Conservation (phyloP, 192 early-diverging fungal genomes). For the Lobosporangium transversale region DNA sequence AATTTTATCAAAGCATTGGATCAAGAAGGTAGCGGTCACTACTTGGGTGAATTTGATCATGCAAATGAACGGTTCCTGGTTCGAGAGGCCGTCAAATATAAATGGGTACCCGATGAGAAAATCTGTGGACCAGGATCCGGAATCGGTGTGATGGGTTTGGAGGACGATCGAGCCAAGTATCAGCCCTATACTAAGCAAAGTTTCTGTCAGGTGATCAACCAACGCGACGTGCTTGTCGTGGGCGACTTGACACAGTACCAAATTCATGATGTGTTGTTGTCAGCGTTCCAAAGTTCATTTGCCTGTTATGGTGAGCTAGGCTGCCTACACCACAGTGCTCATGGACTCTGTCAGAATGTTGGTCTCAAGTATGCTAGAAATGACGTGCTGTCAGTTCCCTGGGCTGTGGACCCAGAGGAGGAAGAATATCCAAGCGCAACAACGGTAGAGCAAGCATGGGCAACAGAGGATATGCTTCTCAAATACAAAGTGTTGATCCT, state of each 20-base stretch:
- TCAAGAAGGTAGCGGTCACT: conserved; percentile 40
- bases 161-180: conserved; percentile 25
- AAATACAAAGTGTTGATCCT: conserved; percentile 55
- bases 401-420: conserved; percentile 39
- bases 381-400: conserved; percentile 58
- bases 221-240: conserved; percentile 55
- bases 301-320: conserved; percentile 65
- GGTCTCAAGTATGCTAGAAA: conserved; percentile 58
- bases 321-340: conserved; percentile 55
- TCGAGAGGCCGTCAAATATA: conserved; percentile 40
- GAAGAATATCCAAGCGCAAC: conserved; percentile 40
- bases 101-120: conserved; percentile 32
- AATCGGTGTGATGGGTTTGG: conserved; percentile 32
- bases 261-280: conserved; percentile 62
- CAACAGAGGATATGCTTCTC: conserved; percentile 13
- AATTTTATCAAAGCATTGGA: conserved; percentile 42
- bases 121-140: conserved; percentile 32
- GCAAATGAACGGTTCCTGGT: conserved; percentile 21
- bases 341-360: conserved; percentile 26
- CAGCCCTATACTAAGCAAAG: conserved; percentile 22
- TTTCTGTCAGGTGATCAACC: conserved; percentile 53
- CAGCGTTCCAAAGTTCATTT: conserved; percentile 58
- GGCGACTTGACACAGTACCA: conserved; percentile 64
- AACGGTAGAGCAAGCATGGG: conserved; percentile 57
- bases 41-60: conserved; percentile 41